Evolutionary conservation across 23 red algal species (phyloP).

Genomic region (Gracilaria domingensis): DNA sequence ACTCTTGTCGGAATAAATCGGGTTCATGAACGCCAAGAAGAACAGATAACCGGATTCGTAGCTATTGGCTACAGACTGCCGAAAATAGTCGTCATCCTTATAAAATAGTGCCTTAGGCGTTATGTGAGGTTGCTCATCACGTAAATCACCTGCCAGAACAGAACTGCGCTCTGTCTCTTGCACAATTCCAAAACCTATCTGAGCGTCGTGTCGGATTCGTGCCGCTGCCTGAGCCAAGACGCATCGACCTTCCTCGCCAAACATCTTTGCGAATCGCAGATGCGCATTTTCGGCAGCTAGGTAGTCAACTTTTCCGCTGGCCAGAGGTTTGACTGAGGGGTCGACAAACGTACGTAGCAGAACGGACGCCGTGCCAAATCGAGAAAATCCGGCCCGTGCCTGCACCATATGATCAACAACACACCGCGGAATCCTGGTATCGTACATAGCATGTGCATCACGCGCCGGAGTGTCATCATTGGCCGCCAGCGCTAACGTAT

Average conservation of each 20-base stretch:
- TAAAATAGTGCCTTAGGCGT: constrained; percentile 32
- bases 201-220: constrained; percentile 67
- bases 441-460: constrained; percentile 15
- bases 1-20: constrained; percentile 45
- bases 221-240: constrained; percentile 69
- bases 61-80: constrained; percentile 49
- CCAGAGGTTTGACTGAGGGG: neutral
- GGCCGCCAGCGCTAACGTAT: constrained; percentile 48
- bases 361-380: constrained; percentile 55
- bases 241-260: constrained; percentile 55
- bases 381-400: constrained; percentile 46
- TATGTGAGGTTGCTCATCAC: constrained; percentile 5
- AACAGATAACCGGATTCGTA: constrained; percentile 64
- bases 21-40: constrained; percentile 67
- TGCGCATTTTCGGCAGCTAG: constrained; percentile 51
- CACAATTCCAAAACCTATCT: constrained; percentile 71
- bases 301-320: constrained; percentile 25
- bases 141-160: constrained; percentile 17
- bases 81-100: constrained; percentile 67
- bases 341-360: constrained; percentile 41
- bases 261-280: constrained; percentile 42
- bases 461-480: constrained; percentile 12
- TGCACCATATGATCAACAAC: constrained; percentile 69
- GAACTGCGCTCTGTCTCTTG: constrained; percentile 16
- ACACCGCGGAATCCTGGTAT: constrained; percentile 48